Conservation (phyloP, 495 filamentous ascomycete genomes). For the Tuber indicum region DNA sequence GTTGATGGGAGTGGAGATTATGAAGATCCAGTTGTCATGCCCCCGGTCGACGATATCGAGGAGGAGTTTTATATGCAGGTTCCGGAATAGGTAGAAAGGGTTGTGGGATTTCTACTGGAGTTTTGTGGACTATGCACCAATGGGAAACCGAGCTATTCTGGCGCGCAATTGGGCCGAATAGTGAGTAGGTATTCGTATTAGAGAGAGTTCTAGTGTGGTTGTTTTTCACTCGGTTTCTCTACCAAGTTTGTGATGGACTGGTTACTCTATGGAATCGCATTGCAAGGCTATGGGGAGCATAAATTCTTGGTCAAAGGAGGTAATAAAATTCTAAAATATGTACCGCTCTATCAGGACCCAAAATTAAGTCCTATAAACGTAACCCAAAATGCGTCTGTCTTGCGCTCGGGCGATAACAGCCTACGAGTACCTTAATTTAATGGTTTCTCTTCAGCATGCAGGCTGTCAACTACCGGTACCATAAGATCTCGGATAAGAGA, state of each 20-base stretch:
- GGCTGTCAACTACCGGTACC: neutral
- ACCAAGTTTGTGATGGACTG: neutral
- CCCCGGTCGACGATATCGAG: slow-evolving; percentile 24
- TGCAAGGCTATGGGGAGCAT: neutral
- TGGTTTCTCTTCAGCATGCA: neutral
- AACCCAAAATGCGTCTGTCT: neutral
- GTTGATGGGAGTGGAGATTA: slow-evolving; percentile 11
- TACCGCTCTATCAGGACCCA: neutral
- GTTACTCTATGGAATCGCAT: neutral
- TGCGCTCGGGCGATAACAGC: neutral
- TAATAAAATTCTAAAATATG: neutral
- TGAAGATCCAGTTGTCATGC: slow-evolving; percentile 14
- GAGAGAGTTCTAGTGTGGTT: neutral
- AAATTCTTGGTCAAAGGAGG: neutral
- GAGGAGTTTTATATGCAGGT: slow-evolving; percentile 35
- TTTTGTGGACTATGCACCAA: neutral
- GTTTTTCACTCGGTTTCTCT: neutral
- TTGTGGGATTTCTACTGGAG: neutral
- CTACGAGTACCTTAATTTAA: neutral
- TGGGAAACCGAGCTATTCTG: neutral
- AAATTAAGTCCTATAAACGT: neutral
- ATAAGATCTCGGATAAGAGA: no score
- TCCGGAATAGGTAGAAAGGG: slow-evolving; percentile 3
- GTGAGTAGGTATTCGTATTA: neutral
- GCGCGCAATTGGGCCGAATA: neutral